These are phyloP conservation scores for Saccharomyces hybrid DNA, from an alignment of 1,139 yeast species.

Conservation along the genomic window DNA sequence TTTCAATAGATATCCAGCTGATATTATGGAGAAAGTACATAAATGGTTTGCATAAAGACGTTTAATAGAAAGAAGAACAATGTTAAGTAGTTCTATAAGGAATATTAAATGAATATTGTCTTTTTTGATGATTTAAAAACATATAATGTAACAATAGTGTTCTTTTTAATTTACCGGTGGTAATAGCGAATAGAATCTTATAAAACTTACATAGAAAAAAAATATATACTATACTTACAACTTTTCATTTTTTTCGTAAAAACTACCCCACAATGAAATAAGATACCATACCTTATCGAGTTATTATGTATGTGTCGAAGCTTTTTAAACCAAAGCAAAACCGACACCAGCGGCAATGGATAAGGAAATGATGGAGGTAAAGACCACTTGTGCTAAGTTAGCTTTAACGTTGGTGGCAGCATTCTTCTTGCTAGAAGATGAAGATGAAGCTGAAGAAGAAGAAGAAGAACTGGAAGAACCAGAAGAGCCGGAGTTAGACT, in stretches of 20 bases:
- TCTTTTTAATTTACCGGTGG: not conserved
- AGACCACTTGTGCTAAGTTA: constrained; percentile 75
- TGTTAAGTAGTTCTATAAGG: not conserved
- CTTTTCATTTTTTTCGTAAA: constrained; percentile 1
- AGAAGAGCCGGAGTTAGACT: constrained; percentile 9
- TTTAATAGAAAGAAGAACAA: not conserved
- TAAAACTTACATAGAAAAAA: not conserved
- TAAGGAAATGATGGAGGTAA: constrained; percentile 60
- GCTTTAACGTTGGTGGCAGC: constrained; percentile 23
- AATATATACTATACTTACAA: not conserved
- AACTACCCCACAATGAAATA: not conserved
- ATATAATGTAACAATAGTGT: not conserved
- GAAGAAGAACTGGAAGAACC: constrained; percentile 13
- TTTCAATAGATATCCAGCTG: constrained; percentile 55
- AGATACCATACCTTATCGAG: not conserved
- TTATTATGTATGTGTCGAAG: not conserved
- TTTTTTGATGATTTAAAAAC: not conserved
- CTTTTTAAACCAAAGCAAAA: constrained; percentile 43
- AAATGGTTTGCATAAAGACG: constrained; percentile 45
- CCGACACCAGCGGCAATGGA: constrained; percentile 53
- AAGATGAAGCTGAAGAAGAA: constrained; percentile 24
- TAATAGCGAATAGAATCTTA: not conserved
- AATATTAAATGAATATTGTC: not conserved
- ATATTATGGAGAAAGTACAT: constrained; percentile 53
- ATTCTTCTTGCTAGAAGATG: constrained; percentile 26